Conservation (phyloP, 202 grass and related monocot species). For the Miscanthus sacchariflorus region DNA sequence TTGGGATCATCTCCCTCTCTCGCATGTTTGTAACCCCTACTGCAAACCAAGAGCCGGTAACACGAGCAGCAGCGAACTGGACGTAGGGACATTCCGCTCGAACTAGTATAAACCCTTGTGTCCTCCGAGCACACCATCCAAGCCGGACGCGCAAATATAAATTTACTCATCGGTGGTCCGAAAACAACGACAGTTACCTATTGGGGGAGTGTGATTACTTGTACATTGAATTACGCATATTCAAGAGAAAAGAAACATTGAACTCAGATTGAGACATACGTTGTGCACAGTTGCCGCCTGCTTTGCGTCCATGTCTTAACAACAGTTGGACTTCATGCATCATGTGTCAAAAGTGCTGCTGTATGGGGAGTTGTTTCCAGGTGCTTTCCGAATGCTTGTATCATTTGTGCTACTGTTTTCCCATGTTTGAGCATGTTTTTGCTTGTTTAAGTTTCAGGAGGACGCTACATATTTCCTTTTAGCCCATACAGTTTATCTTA, state of each 20-base stretch:
- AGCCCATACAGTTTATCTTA: no score
- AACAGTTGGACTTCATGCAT: neutral
- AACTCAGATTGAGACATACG: neutral
- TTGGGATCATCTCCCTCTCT: no score
- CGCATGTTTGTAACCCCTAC: no score
- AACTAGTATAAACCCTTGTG: no score
- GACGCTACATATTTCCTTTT: neutral
- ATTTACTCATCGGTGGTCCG: no score
- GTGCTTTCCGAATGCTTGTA: neutral
- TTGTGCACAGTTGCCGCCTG: neutral
- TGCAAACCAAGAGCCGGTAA: no score
- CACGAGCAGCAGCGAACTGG: no score
- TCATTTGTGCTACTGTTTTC: neutral
- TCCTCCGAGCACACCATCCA: no score
- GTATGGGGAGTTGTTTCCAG: neutral
- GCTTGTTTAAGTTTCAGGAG: neutral
- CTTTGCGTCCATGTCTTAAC: neutral
- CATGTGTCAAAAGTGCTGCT: neutral
- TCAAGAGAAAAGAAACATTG: neutral
- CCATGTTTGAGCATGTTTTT: neutral
- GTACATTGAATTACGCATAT: neutral
- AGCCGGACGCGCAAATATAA: no score
- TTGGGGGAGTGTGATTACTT: slow-evolving; percentile 46
- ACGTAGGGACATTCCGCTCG: no score
- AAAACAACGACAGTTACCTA: slow-evolving; percentile 35